Base-by-base conservation (phyloP, 2,329 filamentous ascomycete species). In the Trichoderma endophyticum region DNA sequence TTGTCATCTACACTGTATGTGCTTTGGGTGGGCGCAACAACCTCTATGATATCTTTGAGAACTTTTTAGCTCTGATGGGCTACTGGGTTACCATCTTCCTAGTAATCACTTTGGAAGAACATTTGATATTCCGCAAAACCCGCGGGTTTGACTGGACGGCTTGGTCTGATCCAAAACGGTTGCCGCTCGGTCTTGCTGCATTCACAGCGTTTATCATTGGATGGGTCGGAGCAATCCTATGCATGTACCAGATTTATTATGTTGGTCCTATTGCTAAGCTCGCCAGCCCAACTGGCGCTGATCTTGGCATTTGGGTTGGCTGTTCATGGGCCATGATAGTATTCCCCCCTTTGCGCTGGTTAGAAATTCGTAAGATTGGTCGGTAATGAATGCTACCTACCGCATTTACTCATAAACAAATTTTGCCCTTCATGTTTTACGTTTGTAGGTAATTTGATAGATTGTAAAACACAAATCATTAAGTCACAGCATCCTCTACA, bases 201-300 rank as follows among this genome's bases (percentile, higher is more conserved):
- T 70, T 86, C 4, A 79, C 78, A 1, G 82, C 83, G 5, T 87
- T 83, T 6, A 43, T 86, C 1, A 66, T 84, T 11, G 84, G 84
- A 24, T 83, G 86, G 77, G 83, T 79, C 3, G 79, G 89, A n/a
- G 84, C 89, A 1, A 79, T 90, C 2, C 86, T 88, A 0, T 85
- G 86, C 7, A 90, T 90, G 85, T 84, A 82, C 2, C 86, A 89
- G 76, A 85, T 83, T 1, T 90, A 88, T 87, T 90, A 86, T 69
- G 84, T 84, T 4, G 88, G 88, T 0, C 88, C 88, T 0, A 85
- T 90, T 73, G 88, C 88, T 0, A 78, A 82, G 77, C 82, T 88
- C 34, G 89, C 90, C 3, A 73, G 69, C 86, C 60, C 60, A 43
- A 62, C 14, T 18, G 89, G 54, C 80, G 83, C 71, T 77, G 83